Percentiles rank a stretch among this genome's conserved stretches.
Evolutionary conservation across 2,329 filamentous ascomycete genomes (phyloP).

Genomic region (Pestalotiopsis sp.): DNA sequence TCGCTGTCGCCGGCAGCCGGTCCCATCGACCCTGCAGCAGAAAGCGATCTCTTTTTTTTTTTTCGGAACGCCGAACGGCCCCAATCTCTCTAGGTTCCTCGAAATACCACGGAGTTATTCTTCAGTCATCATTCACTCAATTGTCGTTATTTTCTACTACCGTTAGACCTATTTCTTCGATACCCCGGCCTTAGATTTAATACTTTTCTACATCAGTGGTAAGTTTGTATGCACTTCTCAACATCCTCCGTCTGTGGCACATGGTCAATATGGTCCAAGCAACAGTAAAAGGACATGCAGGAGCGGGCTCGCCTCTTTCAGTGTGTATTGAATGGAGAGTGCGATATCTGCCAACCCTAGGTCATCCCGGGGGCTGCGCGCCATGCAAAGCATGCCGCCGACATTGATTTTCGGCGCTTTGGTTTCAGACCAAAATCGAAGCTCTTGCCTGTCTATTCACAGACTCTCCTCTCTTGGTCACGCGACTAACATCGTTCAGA

Average conservation of each 20-base stretch:
- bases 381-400: not conserved
- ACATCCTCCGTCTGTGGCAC: not conserved
- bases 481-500: not conserved
- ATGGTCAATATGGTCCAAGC: not conserved
- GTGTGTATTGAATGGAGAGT: not conserved
- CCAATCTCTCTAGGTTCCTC: conserved; percentile 2
- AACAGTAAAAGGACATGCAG: not conserved
- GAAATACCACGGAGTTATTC: conserved; percentile 23
- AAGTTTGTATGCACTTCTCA: conserved; percentile 22
- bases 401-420: not conserved
- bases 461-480: not conserved
- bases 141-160: conserved; percentile 24
- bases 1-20: not conserved
- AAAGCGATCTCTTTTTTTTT: conserved; percentile 1
- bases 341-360: not conserved
- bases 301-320: not conserved
- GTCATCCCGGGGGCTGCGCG: not conserved
- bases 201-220: conserved; percentile 28
- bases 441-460: not conserved
- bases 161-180: conserved; percentile 33
- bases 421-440: not conserved
- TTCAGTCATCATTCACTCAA: conserved; percentile 20
- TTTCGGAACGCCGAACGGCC: not conserved
- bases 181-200: conserved; percentile 37
- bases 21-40: not conserved